Evolutionary conservation across 768 basidiomycete genomes (phyloP).

Genomic region (Tulasnella sp.): DNA sequence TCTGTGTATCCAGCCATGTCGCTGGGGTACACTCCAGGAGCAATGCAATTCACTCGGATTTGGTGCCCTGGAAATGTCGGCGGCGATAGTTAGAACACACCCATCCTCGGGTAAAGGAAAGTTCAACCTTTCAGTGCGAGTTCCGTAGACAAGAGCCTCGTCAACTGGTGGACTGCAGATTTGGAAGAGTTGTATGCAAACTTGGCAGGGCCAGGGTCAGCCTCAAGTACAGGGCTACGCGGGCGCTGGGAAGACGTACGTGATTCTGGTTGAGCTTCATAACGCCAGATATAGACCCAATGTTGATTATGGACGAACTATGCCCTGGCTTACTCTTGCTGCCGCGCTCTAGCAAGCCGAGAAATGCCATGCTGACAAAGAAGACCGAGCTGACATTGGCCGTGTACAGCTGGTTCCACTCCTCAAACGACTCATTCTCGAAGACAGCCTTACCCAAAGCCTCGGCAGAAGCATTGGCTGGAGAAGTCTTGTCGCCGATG

Average conservation of each 20-base stretch:
- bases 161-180: conserved; percentile 64
- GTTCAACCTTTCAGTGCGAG: conserved; percentile 53
- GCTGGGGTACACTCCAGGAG: conserved; percentile 16
- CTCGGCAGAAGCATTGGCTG: conserved; percentile 44
- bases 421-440: conserved; percentile 47
- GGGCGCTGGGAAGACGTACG: conserved; percentile 42
- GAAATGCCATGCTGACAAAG: conserved; percentile 64
- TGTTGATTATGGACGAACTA: conserved; percentile 57
- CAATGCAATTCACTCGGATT: conserved; percentile 3
- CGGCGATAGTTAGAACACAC: too few relatives aligned
- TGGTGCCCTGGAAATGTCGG: background rate
- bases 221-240: background rate
- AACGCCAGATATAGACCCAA: conserved; percentile 48
- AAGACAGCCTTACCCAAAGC: conserved; percentile 59
- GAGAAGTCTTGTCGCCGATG: conserved; percentile 26
- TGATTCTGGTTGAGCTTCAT: conserved; percentile 51
- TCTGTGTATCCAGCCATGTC: conserved; percentile 13
- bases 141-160: conserved; percentile 63
- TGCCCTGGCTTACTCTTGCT: conserved; percentile 36
- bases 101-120: too few relatives aligned
- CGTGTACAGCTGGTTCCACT: conserved; percentile 48
- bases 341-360: conserved; percentile 62
- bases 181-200: conserved; percentile 75
- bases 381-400: conserved; percentile 67
- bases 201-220: conserved; percentile 28